Evolutionary conservation across 805 yeast genomes (phyloP), one percentile per base, ranked within the genome.

Genomic region (Crinitomyces ghanaensis): DNA sequence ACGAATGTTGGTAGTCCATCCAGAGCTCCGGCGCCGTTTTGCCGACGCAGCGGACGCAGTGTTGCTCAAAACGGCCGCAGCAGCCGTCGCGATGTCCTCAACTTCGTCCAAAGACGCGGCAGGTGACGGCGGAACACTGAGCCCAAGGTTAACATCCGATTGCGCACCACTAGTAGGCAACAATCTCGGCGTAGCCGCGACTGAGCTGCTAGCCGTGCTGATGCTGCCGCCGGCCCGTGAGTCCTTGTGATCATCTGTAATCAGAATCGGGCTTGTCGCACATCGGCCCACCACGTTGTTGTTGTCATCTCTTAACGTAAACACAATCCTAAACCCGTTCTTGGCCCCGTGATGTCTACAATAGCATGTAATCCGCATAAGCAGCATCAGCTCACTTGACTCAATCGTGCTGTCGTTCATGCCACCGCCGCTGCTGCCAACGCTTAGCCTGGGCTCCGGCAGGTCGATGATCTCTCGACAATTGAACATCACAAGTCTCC

Each of bases 331-430:
- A 20, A 30, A 38, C 18, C 32, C 31, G 27, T 25, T 25, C n/a
- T 76, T 63, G 41, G 86, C 95, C 43, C 75, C 74, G 57, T 91
- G 98, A 57, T 91, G 98, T 43, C 97, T 73, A 59, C 97, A 91
- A 54, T 91, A 88, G 57, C 98, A 88, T 6, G 88, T 88, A 26
- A 91, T 73, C 56, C 98, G 72, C 16, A 95, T 62, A 14, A 72
- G 70, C 4, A 74, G 50, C 30, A 67, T 72, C 18, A 72, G 47
- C 20, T 48, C 52, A 26, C 62, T 62, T 6, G 56, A 57, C 31
- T 47, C 43, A 5, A 43, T 36, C 11, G 40, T 43, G 18, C 26
- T 31, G 9, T 31, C 40, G 14, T 33, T 28, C n/a, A n/a, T n/a
- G n/a, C n/a, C n/a, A n/a, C n/a, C n/a, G n/a, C n/a, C n/a, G n/a